phyloP scores from a whole-genome alignment of 2,329 filamentous ascomycete species.

The Talaromyces sp. region DNA sequence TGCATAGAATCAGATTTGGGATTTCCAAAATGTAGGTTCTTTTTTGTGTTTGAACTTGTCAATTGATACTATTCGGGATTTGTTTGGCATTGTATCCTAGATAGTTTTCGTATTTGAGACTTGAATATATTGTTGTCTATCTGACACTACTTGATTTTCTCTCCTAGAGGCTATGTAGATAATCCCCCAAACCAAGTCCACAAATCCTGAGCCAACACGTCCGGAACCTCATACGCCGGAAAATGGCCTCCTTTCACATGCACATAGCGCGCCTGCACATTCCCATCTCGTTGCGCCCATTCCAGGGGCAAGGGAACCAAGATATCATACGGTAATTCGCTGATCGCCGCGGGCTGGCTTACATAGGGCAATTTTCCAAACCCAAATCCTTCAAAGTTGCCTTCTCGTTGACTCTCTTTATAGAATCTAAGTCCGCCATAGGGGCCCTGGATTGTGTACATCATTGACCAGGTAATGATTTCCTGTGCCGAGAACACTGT shows the following conservation, averaged over 20 bases:
- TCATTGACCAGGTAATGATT: neutral
- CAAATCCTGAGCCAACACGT: neutral
- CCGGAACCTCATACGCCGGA: neutral
- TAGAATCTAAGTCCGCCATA: neutral
- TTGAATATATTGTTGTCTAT: neutral
- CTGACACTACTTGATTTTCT: neutral
- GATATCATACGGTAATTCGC: neutral
- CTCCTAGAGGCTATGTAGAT: no score
- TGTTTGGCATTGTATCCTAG: neutral
- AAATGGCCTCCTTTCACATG: neutral
- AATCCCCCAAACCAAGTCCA: neutral
- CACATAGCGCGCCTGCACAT: neutral
- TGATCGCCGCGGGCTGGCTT: neutral
- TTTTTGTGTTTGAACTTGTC: neutral
- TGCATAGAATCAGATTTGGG: neutral
- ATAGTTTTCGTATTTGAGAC: neutral
- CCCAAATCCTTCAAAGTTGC: neutral
- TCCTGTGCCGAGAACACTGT: neutral
- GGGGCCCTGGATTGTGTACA: neutral
- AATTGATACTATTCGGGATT: neutral
- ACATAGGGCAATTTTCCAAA: neutral
- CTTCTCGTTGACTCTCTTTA: neutral
- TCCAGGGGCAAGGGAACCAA: neutral
- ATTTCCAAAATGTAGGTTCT: neutral
- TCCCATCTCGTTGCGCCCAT: neutral